Evolutionary conservation across 495 filamentous ascomycete species (phyloP), one percentile per base, ranked within the genome.

Genomic region (Lophiostoma macrostomum): DNA sequence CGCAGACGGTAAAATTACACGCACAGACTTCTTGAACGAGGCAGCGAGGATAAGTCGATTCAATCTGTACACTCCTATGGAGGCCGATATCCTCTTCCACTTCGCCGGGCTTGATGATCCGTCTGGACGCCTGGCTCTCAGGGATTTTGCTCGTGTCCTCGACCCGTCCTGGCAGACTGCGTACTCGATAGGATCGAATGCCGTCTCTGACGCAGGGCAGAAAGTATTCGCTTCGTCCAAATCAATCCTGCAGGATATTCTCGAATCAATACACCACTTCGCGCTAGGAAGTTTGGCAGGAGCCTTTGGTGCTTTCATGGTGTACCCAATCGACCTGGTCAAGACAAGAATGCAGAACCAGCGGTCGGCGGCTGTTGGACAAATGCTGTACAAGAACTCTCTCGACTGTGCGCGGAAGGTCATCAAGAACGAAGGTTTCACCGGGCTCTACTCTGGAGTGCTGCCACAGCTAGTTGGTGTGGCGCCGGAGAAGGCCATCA

Each of bases 301-400:
- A 67, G 93, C 93, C 18, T 98, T 97, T 63, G 93, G 93, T 64
- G 93, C 93, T 12, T 96, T 97, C 69, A 94, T 97, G 84, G 93
- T 98, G 32, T 98, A 98, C 69, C 93, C 93, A 22, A 97, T 98
- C 68, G 93, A 98, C 72, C 74, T 98, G 37, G 93, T 98, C 56
- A 98, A 98, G 80, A 98, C 93, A 7, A 83, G 93, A 28, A 90
- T 98, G 90, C 93, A 98, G 69, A 98, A 97, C 72, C 93, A 98
- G 73, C 80, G 93, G 44, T 81, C 80, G 27, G 78, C 76, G 14
- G 78, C 85, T 20, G 88, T 90, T 3, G 93, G 93, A 55, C 82
- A 96, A 69, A 71, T 86, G 52, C 73, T 97, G 56, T 98, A 98
- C 71, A 95, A 91, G 68, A 98, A 98, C 74, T 96, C 90, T 19